Evolutionary conservation across 352 stramenopile species (phyloP).

Genomic region (Phytophthora aleatoria): DNA sequence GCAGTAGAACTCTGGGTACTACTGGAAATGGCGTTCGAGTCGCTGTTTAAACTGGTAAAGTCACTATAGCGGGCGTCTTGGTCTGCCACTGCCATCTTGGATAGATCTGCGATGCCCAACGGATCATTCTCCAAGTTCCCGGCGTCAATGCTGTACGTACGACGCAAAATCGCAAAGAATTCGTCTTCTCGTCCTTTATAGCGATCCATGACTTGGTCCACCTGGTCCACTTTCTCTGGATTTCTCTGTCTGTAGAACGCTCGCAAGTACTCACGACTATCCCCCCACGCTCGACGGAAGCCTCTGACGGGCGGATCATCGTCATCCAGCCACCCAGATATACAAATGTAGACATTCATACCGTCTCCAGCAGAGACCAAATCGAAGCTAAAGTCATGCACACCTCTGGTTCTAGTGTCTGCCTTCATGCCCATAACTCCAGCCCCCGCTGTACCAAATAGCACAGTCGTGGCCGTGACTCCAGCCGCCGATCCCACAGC

Average conservation of each 20-base stretch:
- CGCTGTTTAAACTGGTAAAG: conserved; percentile 39
- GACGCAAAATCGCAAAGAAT: conserved; percentile 75
- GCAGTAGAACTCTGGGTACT: conserved; percentile 5
- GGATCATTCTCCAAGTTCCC: conserved; percentile 49
- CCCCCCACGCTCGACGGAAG: conserved; percentile 79
- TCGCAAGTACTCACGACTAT: conserved; percentile 77
- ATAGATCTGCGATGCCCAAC: conserved; percentile 44
- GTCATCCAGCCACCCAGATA: conserved; percentile 85
- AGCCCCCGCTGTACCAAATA: conserved; percentile 83
- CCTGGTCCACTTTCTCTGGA: conserved; percentile 74
- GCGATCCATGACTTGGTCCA: conserved; percentile 80
- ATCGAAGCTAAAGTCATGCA: conserved; percentile 86
- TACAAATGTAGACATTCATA: conserved; percentile 90
- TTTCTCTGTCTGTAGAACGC: conserved; percentile 77
- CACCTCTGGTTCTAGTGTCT: conserved; percentile 69
- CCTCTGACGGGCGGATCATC: conserved; percentile 60
- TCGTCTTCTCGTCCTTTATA: conserved; percentile 87
- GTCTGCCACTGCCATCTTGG: conserved; percentile 32
- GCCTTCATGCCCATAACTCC: conserved; percentile 84
- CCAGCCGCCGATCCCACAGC: conserved; percentile 57
- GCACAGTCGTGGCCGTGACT: conserved; percentile 69
- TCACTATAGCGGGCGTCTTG: conserved; percentile 35
- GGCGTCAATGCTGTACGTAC: conserved; percentile 59
- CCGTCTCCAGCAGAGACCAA: conserved; percentile 77
- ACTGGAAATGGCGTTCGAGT: conserved; percentile 42